Evolutionary conservation across 495 filamentous ascomycete genomes (phyloP).

Genomic region (Aspergillus coremiiformis): DNA sequence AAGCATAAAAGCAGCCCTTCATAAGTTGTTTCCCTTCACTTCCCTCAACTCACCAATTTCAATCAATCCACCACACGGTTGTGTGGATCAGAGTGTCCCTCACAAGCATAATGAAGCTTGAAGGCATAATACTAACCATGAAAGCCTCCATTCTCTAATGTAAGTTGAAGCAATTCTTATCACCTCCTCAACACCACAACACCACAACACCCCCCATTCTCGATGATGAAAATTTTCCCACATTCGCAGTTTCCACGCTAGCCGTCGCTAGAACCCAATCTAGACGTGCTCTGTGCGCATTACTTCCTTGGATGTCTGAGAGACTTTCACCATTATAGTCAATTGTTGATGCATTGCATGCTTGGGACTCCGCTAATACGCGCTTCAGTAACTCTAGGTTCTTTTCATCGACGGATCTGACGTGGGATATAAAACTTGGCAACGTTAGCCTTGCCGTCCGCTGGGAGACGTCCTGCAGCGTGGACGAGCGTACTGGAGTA

Average conservation of each 20-base stretch:
- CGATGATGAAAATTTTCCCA: conserved; percentile 38
- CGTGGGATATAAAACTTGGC: no score
- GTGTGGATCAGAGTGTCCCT: not conserved
- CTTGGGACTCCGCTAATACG: not conserved
- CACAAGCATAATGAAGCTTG: conserved; percentile 3
- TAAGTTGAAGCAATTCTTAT: not conserved
- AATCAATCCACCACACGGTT: no score
- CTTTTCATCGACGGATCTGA: not conserved
- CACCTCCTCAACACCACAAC: not conserved
- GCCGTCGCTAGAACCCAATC: conserved; percentile 35
- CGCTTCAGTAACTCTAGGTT: not conserved
- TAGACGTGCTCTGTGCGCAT: conserved; percentile 31
- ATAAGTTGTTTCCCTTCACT: no score
- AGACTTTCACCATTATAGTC: conserved; percentile 4
- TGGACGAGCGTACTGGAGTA: no score
- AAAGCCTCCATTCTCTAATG: not conserved
- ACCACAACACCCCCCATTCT: conserved; percentile 4
- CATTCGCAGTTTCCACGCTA: conserved; percentile 52
- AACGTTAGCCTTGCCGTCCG: no score
- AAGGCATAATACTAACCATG: not conserved
- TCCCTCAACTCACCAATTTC: no score
- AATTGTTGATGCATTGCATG: not conserved
- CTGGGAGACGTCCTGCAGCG: no score
- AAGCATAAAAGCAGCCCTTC: not conserved
- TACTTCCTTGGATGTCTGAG: conserved; percentile 39